Percentiles rank a stretch among this genome's conserved stretches.
These are phyloP conservation scores for Nitzschia sp. DNA, from an alignment of 108 stramenopile species.

Conservation along the genomic window DNA sequence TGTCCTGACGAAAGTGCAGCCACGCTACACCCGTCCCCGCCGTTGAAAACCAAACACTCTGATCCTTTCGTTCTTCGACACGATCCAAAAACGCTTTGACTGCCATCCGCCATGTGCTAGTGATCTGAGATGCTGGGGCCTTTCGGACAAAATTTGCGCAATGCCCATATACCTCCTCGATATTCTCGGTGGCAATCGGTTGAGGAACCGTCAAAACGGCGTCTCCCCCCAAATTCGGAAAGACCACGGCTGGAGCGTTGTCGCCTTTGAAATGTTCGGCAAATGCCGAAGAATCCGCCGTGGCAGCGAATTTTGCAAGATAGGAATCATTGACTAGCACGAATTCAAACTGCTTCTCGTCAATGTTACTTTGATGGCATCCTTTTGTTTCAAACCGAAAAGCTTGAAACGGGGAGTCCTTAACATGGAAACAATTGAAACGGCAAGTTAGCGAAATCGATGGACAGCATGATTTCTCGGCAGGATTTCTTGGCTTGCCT, in stretches of 20 bases:
- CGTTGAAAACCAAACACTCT: slow-evolving; percentile 77
- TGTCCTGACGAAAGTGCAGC: slow-evolving; percentile 83
- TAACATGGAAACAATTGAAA: not conserved
- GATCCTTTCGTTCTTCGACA: slow-evolving; percentile 10
- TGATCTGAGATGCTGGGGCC: slow-evolving; percentile 50
- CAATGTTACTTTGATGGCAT: slow-evolving; percentile 10
- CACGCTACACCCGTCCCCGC: slow-evolving; percentile 81
- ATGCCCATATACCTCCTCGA: slow-evolving; percentile 47
- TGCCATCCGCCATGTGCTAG: slow-evolving; percentile 52
- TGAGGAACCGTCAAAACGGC: slow-evolving; percentile 36
- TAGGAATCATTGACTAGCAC: slow-evolving; percentile 52
- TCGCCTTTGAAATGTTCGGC: slow-evolving; percentile 35
- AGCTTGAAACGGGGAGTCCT: slow-evolving; percentile 25
- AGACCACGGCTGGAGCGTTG: slow-evolving; percentile 25
- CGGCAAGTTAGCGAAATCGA: not conserved
- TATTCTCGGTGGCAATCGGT: slow-evolving; percentile 10
- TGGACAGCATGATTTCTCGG: too few relatives aligned
- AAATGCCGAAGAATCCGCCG: slow-evolving; percentile 57
- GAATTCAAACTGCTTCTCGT: slow-evolving; percentile 61
- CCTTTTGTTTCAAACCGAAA: slow-evolving; percentile 44
- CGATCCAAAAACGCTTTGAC: slow-evolving; percentile 39
- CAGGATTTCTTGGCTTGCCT: not conserved
- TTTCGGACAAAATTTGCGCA: slow-evolving; percentile 58
- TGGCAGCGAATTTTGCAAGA: slow-evolving; percentile 50
- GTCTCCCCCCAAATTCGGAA: slow-evolving; percentile 69